Conservation (phyloP, 768 basidiomycete species). For the Fibroporia radiculosa region DNA sequence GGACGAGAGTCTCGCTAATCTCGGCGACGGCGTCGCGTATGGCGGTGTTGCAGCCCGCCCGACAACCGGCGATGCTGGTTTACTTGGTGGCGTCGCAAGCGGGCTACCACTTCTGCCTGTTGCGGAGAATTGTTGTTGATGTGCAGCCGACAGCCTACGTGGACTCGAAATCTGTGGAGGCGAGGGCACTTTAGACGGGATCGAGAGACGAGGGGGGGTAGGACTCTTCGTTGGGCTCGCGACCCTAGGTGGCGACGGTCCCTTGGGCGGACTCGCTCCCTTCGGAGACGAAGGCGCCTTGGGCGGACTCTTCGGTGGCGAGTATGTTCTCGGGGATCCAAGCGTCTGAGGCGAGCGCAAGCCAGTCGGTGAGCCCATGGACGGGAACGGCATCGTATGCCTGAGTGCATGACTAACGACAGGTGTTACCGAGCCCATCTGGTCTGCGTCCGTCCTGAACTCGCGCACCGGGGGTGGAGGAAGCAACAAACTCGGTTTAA, state of each 20-base stretch:
- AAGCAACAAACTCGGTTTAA: slow-evolving; percentile 10
- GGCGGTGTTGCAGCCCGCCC: slow-evolving; percentile 13
- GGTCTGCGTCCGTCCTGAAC: slow-evolving; percentile 16
- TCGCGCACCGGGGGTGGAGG: slow-evolving; percentile 18
- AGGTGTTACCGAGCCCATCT: slow-evolving; percentile 16
- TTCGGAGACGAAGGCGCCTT: slow-evolving; percentile 14
- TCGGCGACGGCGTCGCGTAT: slow-evolving; percentile 17
- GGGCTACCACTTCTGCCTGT: not conserved
- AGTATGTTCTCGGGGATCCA: slow-evolving; percentile 22
- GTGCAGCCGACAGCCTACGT: slow-evolving; percentile 7
- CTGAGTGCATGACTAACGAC: slow-evolving; percentile 9
- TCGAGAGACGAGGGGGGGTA: slow-evolving; percentile 13
- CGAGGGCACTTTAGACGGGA: slow-evolving; percentile 12
- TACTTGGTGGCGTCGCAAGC: slow-evolving; percentile 11
- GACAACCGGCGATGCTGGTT: slow-evolving; percentile 16
- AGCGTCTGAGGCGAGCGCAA: slow-evolving; percentile 17
- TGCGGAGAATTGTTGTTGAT: slow-evolving; percentile 7
- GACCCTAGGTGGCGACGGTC: slow-evolving; percentile 8
- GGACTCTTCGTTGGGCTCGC: slow-evolving; percentile 8
- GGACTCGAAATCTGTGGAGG: slow-evolving; percentile 8
- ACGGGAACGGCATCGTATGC: slow-evolving; percentile 20
- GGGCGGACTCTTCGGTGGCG: slow-evolving; percentile 16
- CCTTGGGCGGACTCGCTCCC: slow-evolving; percentile 8
- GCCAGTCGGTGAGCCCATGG: slow-evolving; percentile 23
- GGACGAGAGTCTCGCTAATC: slow-evolving; percentile 15